Evolutionary conservation across 768 basidiomycete species (phyloP), one percentile per base, ranked within the genome.

Genomic region (Leccinellum rugosiceps): DNA sequence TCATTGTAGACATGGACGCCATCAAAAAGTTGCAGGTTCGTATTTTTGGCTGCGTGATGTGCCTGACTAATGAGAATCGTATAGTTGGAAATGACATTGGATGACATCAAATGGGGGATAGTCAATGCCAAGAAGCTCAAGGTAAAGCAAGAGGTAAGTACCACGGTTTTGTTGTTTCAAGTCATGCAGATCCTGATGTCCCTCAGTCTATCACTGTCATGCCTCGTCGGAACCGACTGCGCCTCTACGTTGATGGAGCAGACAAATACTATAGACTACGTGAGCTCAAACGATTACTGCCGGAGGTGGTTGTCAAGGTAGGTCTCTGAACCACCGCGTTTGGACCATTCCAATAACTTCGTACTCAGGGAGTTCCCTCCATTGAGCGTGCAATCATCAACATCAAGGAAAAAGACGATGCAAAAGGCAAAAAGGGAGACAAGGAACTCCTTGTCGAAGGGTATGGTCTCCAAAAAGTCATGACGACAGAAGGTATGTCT

Each of bases 381-480:
- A 90, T 98, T 58, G 85, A 92, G 57, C 87, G 97, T 61, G 97
- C 96, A 2, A 86, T 99, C 66, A 98, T 99, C 72, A 94, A 94
- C 65, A 93, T 94, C 75, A 94, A 94, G 71, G 92, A 95, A 53
- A 89, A 92, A 62, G 85, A 89, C 34, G 87, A 93, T 54, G 73
- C 76, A 3, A 81, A 82, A 59, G 92, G 92, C 3, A 87, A 88
- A 73, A 91, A 93, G 65, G 88, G 86, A 8, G 88, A 94, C 63
- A 94, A 96, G 69, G 91, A 96, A 68, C 75, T 99, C 10, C 81
- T 99, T 8, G 94, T 98, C 1, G 96, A 98, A 79, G 97, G 97
- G 9, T 95, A 98, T 72, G 97, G 97, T 15, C 77, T 99, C 55
- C 90, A 94, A 64, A 90, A 92, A 66, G 96, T 97, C 67, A 99